phyloP scores from a whole-genome alignment of 1,284 basidiomycete genomes.

The Ustilago loliicola region DNA sequence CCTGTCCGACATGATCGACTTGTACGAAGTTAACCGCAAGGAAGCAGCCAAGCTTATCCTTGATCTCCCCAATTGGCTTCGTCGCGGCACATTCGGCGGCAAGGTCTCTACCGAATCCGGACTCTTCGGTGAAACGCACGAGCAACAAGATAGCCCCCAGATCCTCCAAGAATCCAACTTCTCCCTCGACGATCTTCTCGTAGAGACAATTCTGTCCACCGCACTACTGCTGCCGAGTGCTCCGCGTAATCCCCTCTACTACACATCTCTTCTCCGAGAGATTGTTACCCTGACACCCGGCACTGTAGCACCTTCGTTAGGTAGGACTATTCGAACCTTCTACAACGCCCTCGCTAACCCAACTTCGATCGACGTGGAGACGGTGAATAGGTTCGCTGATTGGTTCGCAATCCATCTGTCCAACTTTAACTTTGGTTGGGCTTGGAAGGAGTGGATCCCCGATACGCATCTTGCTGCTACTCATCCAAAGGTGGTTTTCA shows the following conservation, averaged over 20 bases:
- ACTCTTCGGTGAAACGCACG: slow-evolving; percentile 61
- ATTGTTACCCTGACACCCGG: slow-evolving; percentile 90
- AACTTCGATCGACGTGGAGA: slow-evolving; percentile 80
- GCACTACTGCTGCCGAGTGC: slow-evolving; percentile 84
- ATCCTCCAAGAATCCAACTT: slow-evolving; percentile 55
- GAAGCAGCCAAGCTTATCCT: slow-evolving; percentile 90
- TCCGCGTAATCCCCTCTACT: slow-evolving; percentile 82
- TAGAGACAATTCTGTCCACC: slow-evolving; percentile 79
- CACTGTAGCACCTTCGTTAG: slow-evolving; percentile 94
- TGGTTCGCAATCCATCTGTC: slow-evolving; percentile 98
- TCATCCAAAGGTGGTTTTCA: slow-evolving; percentile 89
- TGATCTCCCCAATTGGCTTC: slow-evolving; percentile 87
- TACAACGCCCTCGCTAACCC: slow-evolving; percentile 73
- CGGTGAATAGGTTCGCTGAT: slow-evolving; percentile 84
- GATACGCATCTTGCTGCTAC: slow-evolving; percentile 79
- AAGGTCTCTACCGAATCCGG: slow-evolving; percentile 51
- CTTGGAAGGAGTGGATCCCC: slow-evolving; percentile 99
- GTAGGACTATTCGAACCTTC: slow-evolving; percentile 89
- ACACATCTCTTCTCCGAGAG: slow-evolving; percentile 89
- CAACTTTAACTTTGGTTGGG: slow-evolving; percentile 98
- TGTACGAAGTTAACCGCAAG: slow-evolving; percentile 96
- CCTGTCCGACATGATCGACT: slow-evolving; percentile 85
- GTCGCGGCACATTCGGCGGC: slow-evolving; percentile 78
- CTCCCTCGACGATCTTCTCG: slow-evolving; percentile 65
- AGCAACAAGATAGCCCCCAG: slow-evolving; percentile 16